Evolutionary conservation across 768 basidiomycete species (phyloP).

Genomic region (Peribolospora kevripleyi): DNA sequence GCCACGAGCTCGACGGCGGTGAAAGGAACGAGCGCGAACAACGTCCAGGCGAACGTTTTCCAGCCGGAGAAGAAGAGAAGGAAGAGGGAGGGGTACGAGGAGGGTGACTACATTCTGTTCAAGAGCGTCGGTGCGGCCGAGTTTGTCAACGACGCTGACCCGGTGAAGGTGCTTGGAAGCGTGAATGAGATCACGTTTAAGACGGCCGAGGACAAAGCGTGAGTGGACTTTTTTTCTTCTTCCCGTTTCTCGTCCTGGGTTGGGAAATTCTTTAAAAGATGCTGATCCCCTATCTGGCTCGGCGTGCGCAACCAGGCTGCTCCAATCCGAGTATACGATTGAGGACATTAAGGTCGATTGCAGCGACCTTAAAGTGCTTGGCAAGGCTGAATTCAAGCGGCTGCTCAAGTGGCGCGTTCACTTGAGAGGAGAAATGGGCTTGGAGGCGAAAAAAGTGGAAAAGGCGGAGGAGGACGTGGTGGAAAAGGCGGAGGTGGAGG

Average conservation of each 20-base stretch:
- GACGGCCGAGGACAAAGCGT: conserved; percentile 67
- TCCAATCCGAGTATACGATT: conserved; percentile 43
- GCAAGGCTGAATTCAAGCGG: conserved; percentile 88
- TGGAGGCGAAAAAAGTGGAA: conserved; percentile 48
- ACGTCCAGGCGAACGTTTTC: conserved; percentile 36
- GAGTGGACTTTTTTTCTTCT: conserved; percentile 12
- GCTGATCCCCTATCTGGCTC: neutral
- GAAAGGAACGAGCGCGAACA: neutral
- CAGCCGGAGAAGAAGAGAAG: conserved; percentile 91
- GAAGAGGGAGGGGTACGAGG: conserved; percentile 78
- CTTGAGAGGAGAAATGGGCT: conserved; percentile 73
- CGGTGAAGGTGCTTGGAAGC: conserved; percentile 51
- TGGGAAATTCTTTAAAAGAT: neutral
- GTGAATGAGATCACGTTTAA: conserved; percentile 53
- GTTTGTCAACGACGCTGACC: conserved; percentile 45
- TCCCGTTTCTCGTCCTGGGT: neutral
- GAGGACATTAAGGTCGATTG: conserved; percentile 58
- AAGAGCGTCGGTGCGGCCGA: conserved; percentile 41
- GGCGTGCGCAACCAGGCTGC: conserved; percentile 32
- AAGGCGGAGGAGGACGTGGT: conserved; percentile 41
- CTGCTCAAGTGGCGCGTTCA: conserved; percentile 74
- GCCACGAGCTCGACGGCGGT: conserved; percentile 11
- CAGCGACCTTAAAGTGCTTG: conserved; percentile 81
- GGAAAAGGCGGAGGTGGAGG: conserved; percentile 27
- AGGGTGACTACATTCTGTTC: conserved; percentile 79